These are phyloP conservation scores for Picochlorum sp. DNA, from an alignment of 139 green algal species.

Conservation along the genomic window DNA sequence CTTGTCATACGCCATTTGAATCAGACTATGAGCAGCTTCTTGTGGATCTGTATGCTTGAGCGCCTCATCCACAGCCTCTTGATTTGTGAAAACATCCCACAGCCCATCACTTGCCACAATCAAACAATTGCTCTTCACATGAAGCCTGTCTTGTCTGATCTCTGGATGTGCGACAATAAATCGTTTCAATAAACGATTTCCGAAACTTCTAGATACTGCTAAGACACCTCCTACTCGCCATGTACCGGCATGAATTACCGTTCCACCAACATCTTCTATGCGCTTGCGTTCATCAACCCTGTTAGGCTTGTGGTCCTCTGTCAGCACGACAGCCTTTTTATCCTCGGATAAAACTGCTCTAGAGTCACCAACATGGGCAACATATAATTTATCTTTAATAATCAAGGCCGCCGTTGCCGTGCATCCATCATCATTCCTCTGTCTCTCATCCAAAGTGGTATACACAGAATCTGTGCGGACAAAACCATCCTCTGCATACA, in stretches of 20 bases:
- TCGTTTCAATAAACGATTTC: conserved; percentile 84
- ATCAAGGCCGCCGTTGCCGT: conserved; percentile 77
- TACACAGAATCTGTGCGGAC: conserved; percentile 73
- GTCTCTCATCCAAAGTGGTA: conserved; percentile 45
- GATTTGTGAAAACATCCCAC: conserved; percentile 86
- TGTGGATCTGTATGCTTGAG: conserved; percentile 23
- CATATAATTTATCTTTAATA: conserved; percentile 49
- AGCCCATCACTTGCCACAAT: conserved; percentile 87
- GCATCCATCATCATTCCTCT: conserved; percentile 71
- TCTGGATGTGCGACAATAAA: conserved; percentile 78
- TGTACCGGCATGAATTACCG: conserved; percentile 87
- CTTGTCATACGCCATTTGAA: conserved; percentile 58
- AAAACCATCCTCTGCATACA: conserved; percentile 41
- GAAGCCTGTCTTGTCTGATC: conserved; percentile 60
- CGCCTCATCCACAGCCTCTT: conserved; percentile 57
- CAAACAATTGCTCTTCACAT: conserved; percentile 54
- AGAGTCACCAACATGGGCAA: conserved; percentile 90
- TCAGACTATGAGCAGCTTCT: conserved; percentile 54
- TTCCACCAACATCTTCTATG: conserved; percentile 84
- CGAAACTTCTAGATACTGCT: conserved; percentile 89
- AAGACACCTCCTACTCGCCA: conserved; percentile 94
- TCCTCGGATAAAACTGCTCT: conserved; percentile 68
- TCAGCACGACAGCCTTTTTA: conserved; percentile 55
- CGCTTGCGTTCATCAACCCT: conserved; percentile 71
- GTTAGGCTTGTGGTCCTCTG: conserved; percentile 95